Base-by-base conservation (phyloP, 23 red algal species). In the Agarophyton chilense region DNA sequence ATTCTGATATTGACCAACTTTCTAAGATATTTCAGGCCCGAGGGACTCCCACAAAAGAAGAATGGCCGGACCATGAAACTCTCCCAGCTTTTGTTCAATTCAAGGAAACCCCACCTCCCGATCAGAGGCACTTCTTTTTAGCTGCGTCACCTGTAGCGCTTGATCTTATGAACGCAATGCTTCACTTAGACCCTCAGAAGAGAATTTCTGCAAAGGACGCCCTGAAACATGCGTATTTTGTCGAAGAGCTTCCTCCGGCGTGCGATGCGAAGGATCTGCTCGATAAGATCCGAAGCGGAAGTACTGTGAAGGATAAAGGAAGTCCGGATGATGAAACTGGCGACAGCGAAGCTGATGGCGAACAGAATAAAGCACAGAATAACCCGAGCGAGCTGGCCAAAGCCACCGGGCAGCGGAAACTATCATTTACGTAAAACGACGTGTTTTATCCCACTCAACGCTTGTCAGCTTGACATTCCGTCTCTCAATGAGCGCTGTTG, bases 1-100 rank as follows among this genome's bases (percentile, higher is more conserved):
- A 98, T 58, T 89, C 78, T 44, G 96, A 98, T 50, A 87, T 98
- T 72, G 96, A 98, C 80, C 96, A 98, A 54, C 83, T 98, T 38
- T 83, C 82, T 21, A 95, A 94, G 77, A 98, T 98, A 25, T 95
- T 89, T 84, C 81, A 86, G 25, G 93, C 96, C 2, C 82, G 93
- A 11, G 96, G 96, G 19, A 93, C 93, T n/a, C 93, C 96, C 45
- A 51, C 62, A 53, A 91, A 93, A 34, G 81, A 93, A 18, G 72
- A 87, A 25, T 98, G 96, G 96, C 92, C 92, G 0, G 65, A 78
- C 78, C 75, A 90, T 60, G 77, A 91, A 34, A 46, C 73, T 42
- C 88, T 98, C 14, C 93, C 96, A 24, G 92, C 81, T n/a, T 98
- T 92, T 57, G 61, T 98, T 79, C 29, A 95, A 45, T 98, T 98